Evolutionary conservation across 2,329 filamentous ascomycete genomes (phyloP).

Genomic region (Ophiostoma novo-ulmi): DNA sequence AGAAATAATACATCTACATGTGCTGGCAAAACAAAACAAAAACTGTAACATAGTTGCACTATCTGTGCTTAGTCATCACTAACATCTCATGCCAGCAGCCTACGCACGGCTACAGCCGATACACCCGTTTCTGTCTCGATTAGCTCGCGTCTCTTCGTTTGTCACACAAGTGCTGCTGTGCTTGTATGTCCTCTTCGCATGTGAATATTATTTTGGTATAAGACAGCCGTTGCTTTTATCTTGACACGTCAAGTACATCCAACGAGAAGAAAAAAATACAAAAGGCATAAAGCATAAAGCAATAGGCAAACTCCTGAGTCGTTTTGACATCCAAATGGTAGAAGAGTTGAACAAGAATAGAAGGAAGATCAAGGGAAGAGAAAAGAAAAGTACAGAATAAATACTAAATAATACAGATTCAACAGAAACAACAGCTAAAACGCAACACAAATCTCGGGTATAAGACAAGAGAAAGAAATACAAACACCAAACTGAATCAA

Average conservation of each 20-base stretch:
- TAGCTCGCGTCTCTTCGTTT: background rate
- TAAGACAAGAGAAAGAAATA: slow-evolving; percentile 30
- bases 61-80: no score
- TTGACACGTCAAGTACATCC: background rate
- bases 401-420: slow-evolving; percentile 19
- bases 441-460: slow-evolving; percentile 32
- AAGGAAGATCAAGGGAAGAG: background rate
- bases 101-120: background rate
- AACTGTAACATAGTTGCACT: no score
- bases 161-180: background rate
- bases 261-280: background rate
- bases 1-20: no score
- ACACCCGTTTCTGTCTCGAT: background rate
- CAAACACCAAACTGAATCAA: slow-evolving; percentile 27
- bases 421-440: slow-evolving; percentile 26
- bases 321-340: background rate
- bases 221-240: background rate
- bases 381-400: background rate
- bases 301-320: background rate
- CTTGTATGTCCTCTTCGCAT: background rate
- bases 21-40: no score
- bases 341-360: background rate
- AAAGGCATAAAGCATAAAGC: background rate
- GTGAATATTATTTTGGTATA: background rate
- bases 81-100: no score